Base-by-base conservation (phyloP, 108 stramenopile genomes). In the Fistulifera pelliculosa region DNA sequence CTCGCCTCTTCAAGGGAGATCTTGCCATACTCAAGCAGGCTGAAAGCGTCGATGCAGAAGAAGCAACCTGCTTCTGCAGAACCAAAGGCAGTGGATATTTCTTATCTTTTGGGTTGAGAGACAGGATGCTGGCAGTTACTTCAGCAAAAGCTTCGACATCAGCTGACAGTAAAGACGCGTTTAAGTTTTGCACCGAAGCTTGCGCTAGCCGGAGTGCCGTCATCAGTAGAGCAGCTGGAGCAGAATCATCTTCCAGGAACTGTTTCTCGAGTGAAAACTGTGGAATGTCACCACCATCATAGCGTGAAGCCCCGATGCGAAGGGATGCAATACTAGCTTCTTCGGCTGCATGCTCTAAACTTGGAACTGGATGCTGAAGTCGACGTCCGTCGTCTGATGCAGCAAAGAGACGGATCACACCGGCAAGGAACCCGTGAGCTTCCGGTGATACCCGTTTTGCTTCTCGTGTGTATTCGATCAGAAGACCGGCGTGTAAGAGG, bases 361-460 rank as follows among this genome's bases (percentile, higher is more conserved):
- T 81, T 23, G 82, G 83, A 48, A 44, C 16, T 15, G 56, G 35
- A 65, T 52, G 27, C 61, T 21, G 40, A 15, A 19, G 19, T 16
- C 13, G 39, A 12, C 43, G 45, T 47, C 38, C 8, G 42, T 54
- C 8, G 64, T 41, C 21, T 22, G 54, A 15, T 1, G 61, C 65
- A 7, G 86, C 76, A 67, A 93, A 96, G 27, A 91, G 53, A 41
- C 82, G 69, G n/a, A 75, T 49, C 0, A 60, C 49, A 19, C 58
- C 61, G 27, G 52, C 67, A 48, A 94, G 56, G 59, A 92, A 98
- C 17, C 73, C 81, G 10, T 80, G 26, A 1, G 85, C 89, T 70
- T 98, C 96, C 2, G 95, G 89, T 19, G 74, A 61, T 3, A 88
- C 23, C 42, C 93, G 75, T 47, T 85, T 78, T 6, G 94, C 89